Base-by-base conservation (phyloP, 805 yeast species). In the Zygotorulaspora chibaensis region DNA sequence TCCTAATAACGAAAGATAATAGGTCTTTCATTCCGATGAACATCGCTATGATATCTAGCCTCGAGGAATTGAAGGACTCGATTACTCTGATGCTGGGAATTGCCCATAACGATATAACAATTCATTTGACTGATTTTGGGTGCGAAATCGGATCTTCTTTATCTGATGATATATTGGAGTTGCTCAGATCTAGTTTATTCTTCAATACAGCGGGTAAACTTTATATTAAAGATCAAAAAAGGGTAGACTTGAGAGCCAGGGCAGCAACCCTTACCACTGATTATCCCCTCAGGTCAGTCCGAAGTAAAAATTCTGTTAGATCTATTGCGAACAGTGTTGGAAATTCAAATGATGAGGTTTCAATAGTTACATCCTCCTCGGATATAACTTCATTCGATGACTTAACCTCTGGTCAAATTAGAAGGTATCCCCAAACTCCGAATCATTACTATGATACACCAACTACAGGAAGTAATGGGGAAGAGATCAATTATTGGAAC, bases 61-160 rank as follows among this genome's bases (percentile, higher is more conserved):
- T 68, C 1, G 65, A 58, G 0, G 67, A 65, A 1, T 66, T 78
- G 26, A 81, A 76, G 50, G 60, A 58, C 2, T 55, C 58, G 9
- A 51, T 81, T 13, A 59, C 73, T 0, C 59, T 67, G 1, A 61
- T 66, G 2, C 55, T 81, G 13, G 53, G 55, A 3, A 57, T 64
- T 2, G 52, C 51, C 15, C 52, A 58, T 8, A 44, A 54, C 7
- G 60, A 61, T 10, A 43, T 64, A 27, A 60, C 72, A 0, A 70
- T 80, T 35, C 84, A 82, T 52, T 62, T 87, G 50, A 84, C 95
- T 0, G 95, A 87, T 42, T 79, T 81, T 60, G 79, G 80, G 16
- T 69, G 80, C 40, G 71, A 72, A 12, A 73, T 75, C 25, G 91
- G 89, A 25, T 75, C 68, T 4, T 70, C 80, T 0, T 54, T 84